Evolutionary conservation across 805 yeast species (phyloP), one percentile per base, ranked within the genome.

Genomic region (Vanderwaltozyma tropicalis): DNA sequence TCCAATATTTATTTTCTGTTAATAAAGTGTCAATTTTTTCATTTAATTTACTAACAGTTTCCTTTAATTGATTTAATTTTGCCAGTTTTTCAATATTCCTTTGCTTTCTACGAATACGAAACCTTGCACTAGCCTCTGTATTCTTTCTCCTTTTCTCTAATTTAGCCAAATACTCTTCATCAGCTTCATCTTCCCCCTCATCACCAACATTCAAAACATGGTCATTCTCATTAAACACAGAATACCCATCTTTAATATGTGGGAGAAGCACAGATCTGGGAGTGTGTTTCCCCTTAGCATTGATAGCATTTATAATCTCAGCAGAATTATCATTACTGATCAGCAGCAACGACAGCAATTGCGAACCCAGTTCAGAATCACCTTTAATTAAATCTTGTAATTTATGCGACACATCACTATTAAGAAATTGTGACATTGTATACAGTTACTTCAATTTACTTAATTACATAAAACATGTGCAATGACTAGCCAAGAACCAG

Each of bases 121-220:
- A 89, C 42, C 97, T 69, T 4, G 96, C 96, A 16, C 89, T 78
- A 1, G 98, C 97, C 1, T 92, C 95, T 0, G 96, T 87, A 62
- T 87, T 88, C 50, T 94, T 72, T 46, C 81, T 75, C 44, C 95
- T 72, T 62, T 85, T 89, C 52, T 82, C 38, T 24, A 29, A 19
- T 33, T 20, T 26, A 20, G 29, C 31, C 5, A 31, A n/a, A n/a
- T n/a, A 12, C 15, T 17, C 24, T 16, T 30, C 41, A 14, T 28
- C 31, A 17, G 5, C 13, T 7, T 29, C 29, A 4, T 32, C 25
- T 3, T n/a, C 32, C 14, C 13, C 31, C 4, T 29, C 18, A n/a
- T 13, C n/a, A n/a, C 10, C 28, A 2, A 9, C 16, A 13, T 24
- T 15, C 3, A 12, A 12, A n/a, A 15, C 19, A 5, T 7, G 13